phyloP scores from a whole-genome alignment of 1,139 yeast species.

The Scheffersomyces illinoinensis region DNA sequence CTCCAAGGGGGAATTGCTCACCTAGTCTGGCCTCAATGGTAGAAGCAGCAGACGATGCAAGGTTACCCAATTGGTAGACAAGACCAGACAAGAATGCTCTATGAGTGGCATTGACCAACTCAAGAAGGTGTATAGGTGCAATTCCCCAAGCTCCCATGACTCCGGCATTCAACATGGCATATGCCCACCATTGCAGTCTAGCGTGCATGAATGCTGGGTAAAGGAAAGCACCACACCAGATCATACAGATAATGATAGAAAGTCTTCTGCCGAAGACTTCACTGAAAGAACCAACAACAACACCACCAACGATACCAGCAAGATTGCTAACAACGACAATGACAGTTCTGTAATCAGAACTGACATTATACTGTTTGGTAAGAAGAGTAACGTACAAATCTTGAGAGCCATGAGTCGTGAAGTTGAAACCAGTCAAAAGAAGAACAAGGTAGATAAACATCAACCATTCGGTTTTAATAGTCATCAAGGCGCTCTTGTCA shows the following conservation, averaged over 20 bases:
- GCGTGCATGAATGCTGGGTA: slow-evolving; percentile 32
- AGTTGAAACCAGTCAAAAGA: slow-evolving; percentile 51
- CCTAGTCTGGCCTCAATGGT: slow-evolving; percentile 40
- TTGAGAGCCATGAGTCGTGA: slow-evolving; percentile 57
- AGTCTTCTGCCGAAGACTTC: slow-evolving; percentile 51
- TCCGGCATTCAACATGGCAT: slow-evolving; percentile 25
- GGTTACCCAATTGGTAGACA: slow-evolving; percentile 41
- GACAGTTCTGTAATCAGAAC: slow-evolving; percentile 39
- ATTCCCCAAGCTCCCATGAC: slow-evolving; percentile 45
- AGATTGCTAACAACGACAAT: slow-evolving; percentile 48
- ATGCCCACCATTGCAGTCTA: slow-evolving; percentile 4
- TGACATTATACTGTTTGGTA: slow-evolving; percentile 36
- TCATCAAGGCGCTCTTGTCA: slow-evolving; percentile 11
- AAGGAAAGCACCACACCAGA: slow-evolving; percentile 33
- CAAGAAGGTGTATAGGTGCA: slow-evolving; percentile 36
- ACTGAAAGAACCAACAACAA: slow-evolving; percentile 44
- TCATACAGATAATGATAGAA: slow-evolving; percentile 34
- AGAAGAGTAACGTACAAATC: slow-evolving; percentile 54
- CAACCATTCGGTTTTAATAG: slow-evolving; percentile 43
- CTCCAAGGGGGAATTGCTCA: slow-evolving; percentile 26
- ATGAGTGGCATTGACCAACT: slow-evolving; percentile 36
- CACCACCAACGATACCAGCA: slow-evolving; percentile 54
- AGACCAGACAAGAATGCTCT: slow-evolving; percentile 40
- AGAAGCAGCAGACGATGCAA: slow-evolving; percentile 36
- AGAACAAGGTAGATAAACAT: slow-evolving; percentile 45